Conservation (phyloP, 306 rosid genomes). For the Cicer arietinum region DNA sequence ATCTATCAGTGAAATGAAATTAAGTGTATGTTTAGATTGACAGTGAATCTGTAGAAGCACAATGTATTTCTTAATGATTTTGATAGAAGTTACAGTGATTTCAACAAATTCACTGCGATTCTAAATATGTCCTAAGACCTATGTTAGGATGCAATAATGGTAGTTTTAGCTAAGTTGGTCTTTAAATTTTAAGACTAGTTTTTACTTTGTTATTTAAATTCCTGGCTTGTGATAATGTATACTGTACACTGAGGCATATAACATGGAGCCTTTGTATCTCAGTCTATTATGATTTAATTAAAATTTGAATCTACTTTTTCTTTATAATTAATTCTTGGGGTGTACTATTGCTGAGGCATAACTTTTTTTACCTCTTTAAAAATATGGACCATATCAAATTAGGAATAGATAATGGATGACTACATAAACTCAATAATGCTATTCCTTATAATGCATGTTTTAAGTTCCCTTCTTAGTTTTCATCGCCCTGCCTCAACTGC, state of each 20-base stretch:
- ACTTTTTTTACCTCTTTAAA: neutral
- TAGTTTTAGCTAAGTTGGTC: slow-evolving; percentile 31
- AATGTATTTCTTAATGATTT: too few relatives aligned
- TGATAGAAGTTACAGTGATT: too few relatives aligned
- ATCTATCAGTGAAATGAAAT: neutral
- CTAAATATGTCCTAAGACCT: neutral
- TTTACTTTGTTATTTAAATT: slow-evolving; percentile 18
- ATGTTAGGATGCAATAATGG: slow-evolving; percentile 38
- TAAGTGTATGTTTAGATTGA: too few relatives aligned
- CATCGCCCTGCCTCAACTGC: slow-evolving; percentile 26
- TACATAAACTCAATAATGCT: slow-evolving; percentile 6
- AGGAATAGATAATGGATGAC: slow-evolving; percentile 24
- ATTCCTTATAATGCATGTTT: neutral
- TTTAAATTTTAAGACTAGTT: slow-evolving; percentile 22
- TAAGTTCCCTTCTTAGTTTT: slow-evolving; percentile 10
- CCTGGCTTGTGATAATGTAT: slow-evolving; percentile 38
- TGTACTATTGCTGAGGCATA: slow-evolving; percentile 27
- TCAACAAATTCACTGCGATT: too few relatives aligned
- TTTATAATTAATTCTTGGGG: slow-evolving; percentile 27
- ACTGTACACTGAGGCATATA: slow-evolving; percentile 31
- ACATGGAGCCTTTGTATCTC: slow-evolving; percentile 15
- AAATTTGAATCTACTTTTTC: slow-evolving; percentile 22
- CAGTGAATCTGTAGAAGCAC: too few relatives aligned
- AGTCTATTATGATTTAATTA: slow-evolving; percentile 10
- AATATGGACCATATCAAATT: neutral